Conservation (phyloP, 768 basidiomycete species). For the Trichaptum fuscoviolaceum region DNA sequence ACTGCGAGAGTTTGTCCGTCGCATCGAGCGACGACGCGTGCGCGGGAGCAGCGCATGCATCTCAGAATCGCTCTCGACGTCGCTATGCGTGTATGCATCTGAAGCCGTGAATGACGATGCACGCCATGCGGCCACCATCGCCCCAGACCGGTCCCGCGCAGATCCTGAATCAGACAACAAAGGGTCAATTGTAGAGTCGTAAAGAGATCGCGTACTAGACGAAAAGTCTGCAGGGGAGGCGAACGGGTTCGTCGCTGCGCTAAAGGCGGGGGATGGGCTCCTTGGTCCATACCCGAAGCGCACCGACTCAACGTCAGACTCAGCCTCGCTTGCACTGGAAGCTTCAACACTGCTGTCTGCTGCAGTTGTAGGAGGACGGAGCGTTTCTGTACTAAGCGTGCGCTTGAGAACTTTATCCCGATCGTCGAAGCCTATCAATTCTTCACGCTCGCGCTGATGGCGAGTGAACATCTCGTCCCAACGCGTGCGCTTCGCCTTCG, state of each 20-base stretch:
- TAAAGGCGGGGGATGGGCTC: not conserved
- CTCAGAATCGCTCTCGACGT: not conserved
- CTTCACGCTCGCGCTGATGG: conserved; percentile 53
- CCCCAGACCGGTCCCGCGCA: not conserved
- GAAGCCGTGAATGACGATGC: not conserved
- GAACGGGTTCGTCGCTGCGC: not conserved
- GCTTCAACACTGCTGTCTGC: not conserved
- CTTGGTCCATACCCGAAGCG: not conserved
- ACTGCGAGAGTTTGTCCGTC: too few relatives aligned
- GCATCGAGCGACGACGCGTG: not conserved
- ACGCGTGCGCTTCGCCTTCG: conserved; percentile 22
- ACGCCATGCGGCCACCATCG: not conserved
- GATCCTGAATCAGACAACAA: not conserved
- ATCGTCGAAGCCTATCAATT: conserved; percentile 50
- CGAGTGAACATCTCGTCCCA: conserved; percentile 63
- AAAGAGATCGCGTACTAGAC: too few relatives aligned
- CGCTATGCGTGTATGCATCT: not conserved
- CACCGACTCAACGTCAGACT: not conserved
- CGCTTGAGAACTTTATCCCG: conserved; percentile 26
- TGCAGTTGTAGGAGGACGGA: not conserved
- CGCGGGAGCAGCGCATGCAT: not conserved
- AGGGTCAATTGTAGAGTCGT: not conserved
- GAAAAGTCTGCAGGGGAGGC: not conserved
- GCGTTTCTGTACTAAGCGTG: conserved; percentile 38
- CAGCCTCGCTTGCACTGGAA: not conserved